phyloP scores from a whole-genome alignment of 2,329 filamentous ascomycete species.

The Sporothrix humicola region DNA sequence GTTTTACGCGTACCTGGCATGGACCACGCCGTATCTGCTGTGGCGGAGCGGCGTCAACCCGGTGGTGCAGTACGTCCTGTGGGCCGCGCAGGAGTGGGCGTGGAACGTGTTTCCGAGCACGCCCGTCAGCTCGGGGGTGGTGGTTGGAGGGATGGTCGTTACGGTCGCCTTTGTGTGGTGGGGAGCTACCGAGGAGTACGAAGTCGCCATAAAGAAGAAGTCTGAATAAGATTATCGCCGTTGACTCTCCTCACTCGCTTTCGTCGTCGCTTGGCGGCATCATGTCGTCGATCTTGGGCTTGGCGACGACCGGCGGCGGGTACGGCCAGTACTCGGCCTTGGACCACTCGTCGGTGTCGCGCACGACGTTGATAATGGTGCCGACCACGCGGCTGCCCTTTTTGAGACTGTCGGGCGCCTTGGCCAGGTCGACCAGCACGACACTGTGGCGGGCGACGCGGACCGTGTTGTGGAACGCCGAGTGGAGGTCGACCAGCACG shows the following conservation, averaged over 20 bases:
- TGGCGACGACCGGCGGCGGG: constrained; percentile 68
- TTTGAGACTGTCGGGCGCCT: constrained; percentile 64
- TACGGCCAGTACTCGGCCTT: constrained; percentile 89
- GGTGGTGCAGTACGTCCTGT: constrained; percentile 69
- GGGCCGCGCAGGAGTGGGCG: constrained; percentile 83
- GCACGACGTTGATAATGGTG: constrained; percentile 90
- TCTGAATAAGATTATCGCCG: constrained; percentile 32
- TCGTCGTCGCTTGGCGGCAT: constrained; percentile 82
- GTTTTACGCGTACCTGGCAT: constrained; percentile 90
- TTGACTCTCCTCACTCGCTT: constrained; percentile 58
- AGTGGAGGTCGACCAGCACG: constrained; percentile 79
- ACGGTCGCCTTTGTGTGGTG: constrained; percentile 69
- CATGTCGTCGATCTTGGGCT: constrained; percentile 68
- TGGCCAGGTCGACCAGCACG: constrained; percentile 72
- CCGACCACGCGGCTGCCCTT: constrained; percentile 79
- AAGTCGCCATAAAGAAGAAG: constrained; percentile 38
- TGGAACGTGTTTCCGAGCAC: constrained; percentile 95
- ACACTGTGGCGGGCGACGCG: constrained; percentile 92
- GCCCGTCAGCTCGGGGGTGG: constrained; percentile 59
- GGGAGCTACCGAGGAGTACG: constrained; percentile 56
- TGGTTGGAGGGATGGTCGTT: constrained; percentile 71
- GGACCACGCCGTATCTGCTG: constrained; percentile 84
- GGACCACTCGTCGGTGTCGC: constrained; percentile 90
- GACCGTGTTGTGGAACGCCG: constrained; percentile 84
- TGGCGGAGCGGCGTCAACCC: constrained; percentile 78